phyloP scores from a whole-genome alignment of 2,329 filamentous ascomycete species.

The Xylariaceae sp. region DNA sequence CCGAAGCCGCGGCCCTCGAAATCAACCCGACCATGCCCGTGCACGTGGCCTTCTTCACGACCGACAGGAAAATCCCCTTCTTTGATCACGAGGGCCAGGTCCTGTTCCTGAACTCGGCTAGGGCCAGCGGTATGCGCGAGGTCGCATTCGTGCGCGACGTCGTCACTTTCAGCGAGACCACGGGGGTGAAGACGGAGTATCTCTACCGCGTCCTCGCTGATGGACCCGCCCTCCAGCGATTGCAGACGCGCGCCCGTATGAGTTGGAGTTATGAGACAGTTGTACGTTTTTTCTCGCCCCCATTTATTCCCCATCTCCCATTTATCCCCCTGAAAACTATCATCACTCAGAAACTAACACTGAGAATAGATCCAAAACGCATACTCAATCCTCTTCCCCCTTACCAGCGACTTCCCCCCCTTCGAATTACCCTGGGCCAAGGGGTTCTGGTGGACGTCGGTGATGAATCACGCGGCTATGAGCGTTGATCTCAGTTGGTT shows the following conservation, averaged over 20 bases:
- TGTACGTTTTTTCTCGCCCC: not conserved
- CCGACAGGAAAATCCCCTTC: constrained; percentile 1
- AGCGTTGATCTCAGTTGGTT: constrained; percentile 27
- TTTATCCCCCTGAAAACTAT: not conserved
- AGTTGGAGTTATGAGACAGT: constrained; percentile 11
- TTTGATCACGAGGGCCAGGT: constrained; percentile 5
- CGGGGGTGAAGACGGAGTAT: not conserved
- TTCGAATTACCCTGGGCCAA: constrained; percentile 20
- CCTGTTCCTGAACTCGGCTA: constrained; percentile 4
- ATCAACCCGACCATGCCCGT: not conserved
- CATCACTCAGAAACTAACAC: constrained; percentile 1
- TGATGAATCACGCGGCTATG: constrained; percentile 22
- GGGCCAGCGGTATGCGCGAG: constrained; percentile 5
- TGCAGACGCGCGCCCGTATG: constrained; percentile 1
- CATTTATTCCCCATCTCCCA: too few relatives aligned
- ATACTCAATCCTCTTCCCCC: constrained; percentile 19
- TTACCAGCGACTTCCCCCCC: constrained; percentile 11
- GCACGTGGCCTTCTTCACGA: constrained; percentile 11
- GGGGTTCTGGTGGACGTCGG: constrained; percentile 28
- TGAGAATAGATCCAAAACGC: constrained; percentile 23
- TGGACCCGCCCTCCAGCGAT: not conserved
- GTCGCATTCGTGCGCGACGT: constrained; percentile 12
- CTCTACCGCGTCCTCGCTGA: constrained; percentile 13
- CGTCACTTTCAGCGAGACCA: not conserved
- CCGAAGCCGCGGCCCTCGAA: not conserved